Evolutionary conservation across 192 early-diverging fungal species (phyloP), one percentile per base, ranked within the genome.

Genomic region (Linderina pennispora): DNA sequence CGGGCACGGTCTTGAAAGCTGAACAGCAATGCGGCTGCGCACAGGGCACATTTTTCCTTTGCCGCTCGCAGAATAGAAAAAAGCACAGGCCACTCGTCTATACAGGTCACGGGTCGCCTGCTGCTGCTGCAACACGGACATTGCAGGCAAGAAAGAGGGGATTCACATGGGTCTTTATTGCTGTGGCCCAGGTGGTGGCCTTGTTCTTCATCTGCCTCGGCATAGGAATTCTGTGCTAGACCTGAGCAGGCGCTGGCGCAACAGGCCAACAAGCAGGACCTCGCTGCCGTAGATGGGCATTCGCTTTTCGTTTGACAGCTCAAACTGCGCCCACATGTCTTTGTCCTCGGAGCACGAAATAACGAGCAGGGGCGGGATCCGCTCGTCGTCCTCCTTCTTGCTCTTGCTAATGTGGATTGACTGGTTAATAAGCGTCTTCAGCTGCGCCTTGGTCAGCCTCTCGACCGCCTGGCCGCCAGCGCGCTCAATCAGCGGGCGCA

Each of bases 161-260:
- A n/a, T n/a, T n/a, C n/a, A n/a, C n/a, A n/a, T n/a, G n/a, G n/a
- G n/a, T n/a, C n/a, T n/a, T n/a, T n/a, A n/a, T n/a, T n/a, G n/a
- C n/a, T n/a, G n/a, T n/a, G n/a, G n/a, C n/a, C n/a, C n/a, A n/a
- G n/a, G n/a, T n/a, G n/a, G n/a, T n/a, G n/a, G n/a, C n/a, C n/a
- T n/a, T n/a, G n/a, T n/a, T n/a, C n/a, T n/a, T n/a, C n/a, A n/a
- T n/a, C n/a, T n/a, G n/a, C n/a, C n/a, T n/a, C n/a, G n/a, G n/a
- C n/a, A n/a, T n/a, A n/a, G n/a, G n/a, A n/a, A n/a, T n/a, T n/a
- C n/a, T n/a, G n/a, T n/a, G n/a, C n/a, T n/a, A n/a, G n/a, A n/a
- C n/a, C n/a, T n/a, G n/a, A 28, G 42, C 8, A 69, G 49, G 20
- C 37, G 44, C 54, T 69, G 66, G 18, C 66, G 53, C 50, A 69